phyloP scores from a whole-genome alignment of 192 early-diverging fungal genomes.

The Diversispora epigaea region DNA sequence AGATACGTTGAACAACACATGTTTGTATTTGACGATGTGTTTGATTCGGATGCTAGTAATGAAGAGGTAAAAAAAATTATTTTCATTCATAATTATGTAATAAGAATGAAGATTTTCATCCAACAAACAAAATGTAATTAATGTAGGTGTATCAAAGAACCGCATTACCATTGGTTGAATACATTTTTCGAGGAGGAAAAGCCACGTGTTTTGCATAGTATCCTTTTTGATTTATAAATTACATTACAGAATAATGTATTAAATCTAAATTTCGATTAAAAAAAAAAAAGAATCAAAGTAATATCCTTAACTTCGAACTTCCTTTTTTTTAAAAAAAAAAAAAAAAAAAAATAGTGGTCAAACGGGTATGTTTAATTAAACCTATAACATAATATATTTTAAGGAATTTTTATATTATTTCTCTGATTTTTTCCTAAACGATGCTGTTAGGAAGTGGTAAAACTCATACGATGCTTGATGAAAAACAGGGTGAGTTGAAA shows the following conservation, averaged over 20 bases:
- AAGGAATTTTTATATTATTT: background rate
- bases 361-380: slow-evolving; percentile 47
- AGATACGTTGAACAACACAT: slow-evolving; percentile 92
- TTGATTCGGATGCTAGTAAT: slow-evolving; percentile 78
- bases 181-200: slow-evolving; percentile 93
- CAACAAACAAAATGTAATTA: background rate
- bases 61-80: slow-evolving; percentile 66
- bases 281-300: too few relatives aligned
- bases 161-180: slow-evolving; percentile 90
- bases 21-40: slow-evolving; percentile 96
- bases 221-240: slow-evolving; percentile 30
- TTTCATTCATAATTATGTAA: background rate
- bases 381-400: background rate
- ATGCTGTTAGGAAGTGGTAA: slow-evolving; percentile 94
- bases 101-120: background rate
- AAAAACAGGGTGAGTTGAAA: slow-evolving; percentile 59
- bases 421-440: background rate
- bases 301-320: slow-evolving; percentile 16
- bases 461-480: slow-evolving; percentile 96
- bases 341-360: slow-evolving; percentile 59
- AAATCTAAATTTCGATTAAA: too few relatives aligned
- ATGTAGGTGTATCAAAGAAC: slow-evolving; percentile 80
- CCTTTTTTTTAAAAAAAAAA: background rate
- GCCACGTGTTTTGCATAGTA: slow-evolving; percentile 99
- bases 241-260: background rate